phyloP scores from a whole-genome alignment of 352 stramenopile genomes.

The Achlya hypogyna region DNA sequence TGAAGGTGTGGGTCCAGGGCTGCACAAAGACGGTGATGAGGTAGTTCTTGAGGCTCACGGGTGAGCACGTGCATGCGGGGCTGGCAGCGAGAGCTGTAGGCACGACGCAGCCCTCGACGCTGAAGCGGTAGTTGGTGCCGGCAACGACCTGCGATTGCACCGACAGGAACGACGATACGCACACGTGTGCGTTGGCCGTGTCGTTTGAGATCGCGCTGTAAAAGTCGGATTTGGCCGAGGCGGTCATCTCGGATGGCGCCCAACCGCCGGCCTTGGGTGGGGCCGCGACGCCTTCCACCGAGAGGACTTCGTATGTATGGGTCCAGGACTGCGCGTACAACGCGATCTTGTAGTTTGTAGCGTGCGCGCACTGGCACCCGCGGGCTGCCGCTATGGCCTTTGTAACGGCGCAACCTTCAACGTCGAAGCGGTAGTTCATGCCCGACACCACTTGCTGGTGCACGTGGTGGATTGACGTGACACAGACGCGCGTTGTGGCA shows the following conservation, averaged over 20 bases:
- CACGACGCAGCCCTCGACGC: constrained; percentile 36
- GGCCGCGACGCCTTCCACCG: neutral
- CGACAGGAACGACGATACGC: constrained; percentile 31
- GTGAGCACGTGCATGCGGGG: neutral
- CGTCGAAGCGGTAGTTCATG: constrained; percentile 24
- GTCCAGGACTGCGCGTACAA: constrained; percentile 22
- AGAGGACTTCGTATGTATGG: constrained; percentile 19
- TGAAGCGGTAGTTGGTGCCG: constrained; percentile 54
- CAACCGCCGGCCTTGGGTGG: neutral
- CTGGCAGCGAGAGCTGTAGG: neutral
- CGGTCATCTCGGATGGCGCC: neutral
- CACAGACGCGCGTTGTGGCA: constrained; percentile 12
- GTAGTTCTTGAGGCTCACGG: constrained; percentile 13
- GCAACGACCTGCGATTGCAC: constrained; percentile 36
- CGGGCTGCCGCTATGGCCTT: neutral
- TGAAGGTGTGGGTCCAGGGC: constrained; percentile 18
- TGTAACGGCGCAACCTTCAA: constrained; percentile 17
- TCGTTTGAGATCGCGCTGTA: constrained; percentile 5
- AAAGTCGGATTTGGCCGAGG: constrained; percentile 1
- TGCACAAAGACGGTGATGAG: constrained; percentile 24
- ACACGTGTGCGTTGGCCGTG: constrained; percentile 24
- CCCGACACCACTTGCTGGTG: constrained; percentile 20
- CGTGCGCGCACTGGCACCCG: constrained; percentile 2
- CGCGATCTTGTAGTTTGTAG: constrained; percentile 6
- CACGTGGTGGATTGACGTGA: constrained; percentile 17